These are phyloP conservation scores for Sungouiella blattae DNA, from an alignment of 805 yeast genomes.

Conservation along the genomic window DNA sequence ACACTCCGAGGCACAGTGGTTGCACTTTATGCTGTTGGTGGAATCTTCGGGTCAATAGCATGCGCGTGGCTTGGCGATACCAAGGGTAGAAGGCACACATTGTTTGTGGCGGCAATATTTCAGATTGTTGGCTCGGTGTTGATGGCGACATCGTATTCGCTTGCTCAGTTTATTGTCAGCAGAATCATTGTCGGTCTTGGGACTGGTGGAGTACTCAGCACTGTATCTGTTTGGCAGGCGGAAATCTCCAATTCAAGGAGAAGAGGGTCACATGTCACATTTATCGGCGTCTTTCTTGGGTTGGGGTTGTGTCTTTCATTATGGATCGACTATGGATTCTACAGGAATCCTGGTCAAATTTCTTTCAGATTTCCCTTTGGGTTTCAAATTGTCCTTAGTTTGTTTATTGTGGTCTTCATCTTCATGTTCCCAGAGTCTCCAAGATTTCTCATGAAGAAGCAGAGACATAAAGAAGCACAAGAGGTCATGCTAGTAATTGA, in stretches of 20 bases:
- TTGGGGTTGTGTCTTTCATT: constrained; percentile 67
- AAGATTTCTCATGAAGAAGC: constrained; percentile 61
- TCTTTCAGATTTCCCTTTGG: constrained; percentile 79
- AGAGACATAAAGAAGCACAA: constrained; percentile 51
- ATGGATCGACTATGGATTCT: constrained; percentile 64
- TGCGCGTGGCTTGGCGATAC: too few relatives aligned
- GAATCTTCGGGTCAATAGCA: too few relatives aligned
- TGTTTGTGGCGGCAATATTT: too few relatives aligned
- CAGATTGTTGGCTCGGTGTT: too few relatives aligned
- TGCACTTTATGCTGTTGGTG: too few relatives aligned
- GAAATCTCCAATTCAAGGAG: constrained; percentile 61
- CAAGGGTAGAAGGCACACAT: too few relatives aligned
- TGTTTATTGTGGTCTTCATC: constrained; percentile 42
- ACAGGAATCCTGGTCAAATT: constrained; percentile 53
- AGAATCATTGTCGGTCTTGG: constrained; percentile 71
- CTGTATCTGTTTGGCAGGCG: constrained; percentile 79
- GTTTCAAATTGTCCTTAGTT: constrained; percentile 61
- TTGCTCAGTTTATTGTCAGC: constrained; percentile 70
- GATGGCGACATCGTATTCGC: too few relatives aligned
- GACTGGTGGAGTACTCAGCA: constrained; percentile 73
- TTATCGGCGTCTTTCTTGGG: constrained; percentile 69
- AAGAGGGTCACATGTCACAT: constrained; percentile 58
- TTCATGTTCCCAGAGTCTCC: constrained; percentile 61
- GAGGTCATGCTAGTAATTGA: too few relatives aligned
- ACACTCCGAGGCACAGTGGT: too few relatives aligned